Percentiles rank a stretch among this genome's conserved stretches.
These are phyloP conservation scores for Coriaria nepalensis DNA, from an alignment of 306 rosid species.

Conservation along the genomic window DNA sequence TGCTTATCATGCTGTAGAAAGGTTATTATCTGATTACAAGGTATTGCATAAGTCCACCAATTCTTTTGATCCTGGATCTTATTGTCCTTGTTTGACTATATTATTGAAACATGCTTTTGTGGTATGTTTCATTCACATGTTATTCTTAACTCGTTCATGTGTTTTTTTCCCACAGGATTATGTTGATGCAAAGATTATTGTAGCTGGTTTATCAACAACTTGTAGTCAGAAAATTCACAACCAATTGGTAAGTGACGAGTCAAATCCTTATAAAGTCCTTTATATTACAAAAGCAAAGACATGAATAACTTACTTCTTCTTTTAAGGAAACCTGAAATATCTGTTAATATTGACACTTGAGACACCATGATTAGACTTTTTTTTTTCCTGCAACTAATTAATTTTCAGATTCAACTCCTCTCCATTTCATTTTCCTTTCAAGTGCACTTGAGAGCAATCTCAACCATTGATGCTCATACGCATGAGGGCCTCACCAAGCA, in stretches of 20 bases:
- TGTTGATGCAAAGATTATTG: slow-evolving; percentile 62
- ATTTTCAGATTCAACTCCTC: no score
- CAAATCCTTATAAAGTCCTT: not conserved
- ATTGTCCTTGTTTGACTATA: not conserved
- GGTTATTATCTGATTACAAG: slow-evolving; percentile 55
- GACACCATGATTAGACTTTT: no score
- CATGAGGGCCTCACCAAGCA: no score
- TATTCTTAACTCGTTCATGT: slow-evolving; percentile 13
- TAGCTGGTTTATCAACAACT: slow-evolving; percentile 86
- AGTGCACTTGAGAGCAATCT: no score
- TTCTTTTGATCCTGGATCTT: not conserved
- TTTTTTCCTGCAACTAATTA: no score
- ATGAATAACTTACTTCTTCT: not conserved
- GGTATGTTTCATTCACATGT: no score
- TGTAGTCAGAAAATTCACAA: slow-evolving; percentile 98
- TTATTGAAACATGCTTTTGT: no score
- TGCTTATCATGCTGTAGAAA: slow-evolving; percentile 53
- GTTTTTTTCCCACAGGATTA: slow-evolving; percentile 38
- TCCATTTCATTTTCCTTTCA: no score
- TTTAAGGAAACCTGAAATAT: no score
- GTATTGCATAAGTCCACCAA: slow-evolving; percentile 21
- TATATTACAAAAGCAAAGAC: not conserved
- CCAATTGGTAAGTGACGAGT: slow-evolving; percentile 51
- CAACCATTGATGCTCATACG: no score
- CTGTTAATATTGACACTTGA: no score